Evolutionary conservation across 768 basidiomycete species (phyloP).

Genomic region (Phaffia australis): DNA sequence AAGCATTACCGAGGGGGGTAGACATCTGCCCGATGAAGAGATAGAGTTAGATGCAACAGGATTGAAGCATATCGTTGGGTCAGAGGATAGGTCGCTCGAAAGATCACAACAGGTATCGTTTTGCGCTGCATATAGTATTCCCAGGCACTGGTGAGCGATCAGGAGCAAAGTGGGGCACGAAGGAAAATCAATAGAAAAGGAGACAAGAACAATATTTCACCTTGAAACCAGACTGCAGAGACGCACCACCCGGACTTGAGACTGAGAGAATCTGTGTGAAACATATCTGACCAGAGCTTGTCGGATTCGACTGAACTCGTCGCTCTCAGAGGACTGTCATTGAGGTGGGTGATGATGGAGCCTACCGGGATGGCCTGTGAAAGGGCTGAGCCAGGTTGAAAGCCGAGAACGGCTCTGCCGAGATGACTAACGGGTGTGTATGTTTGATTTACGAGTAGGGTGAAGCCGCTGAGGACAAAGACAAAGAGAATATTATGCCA

Average conservation of each 20-base stretch:
- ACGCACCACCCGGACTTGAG: conserved; percentile 18
- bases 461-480: background rate
- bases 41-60: no score
- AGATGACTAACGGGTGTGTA: background rate
- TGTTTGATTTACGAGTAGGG: background rate
- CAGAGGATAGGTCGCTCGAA: no score
- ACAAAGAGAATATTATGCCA: conserved; percentile 16
- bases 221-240: background rate
- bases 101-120: no score
- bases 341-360: conserved; percentile 17
- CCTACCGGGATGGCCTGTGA: background rate
- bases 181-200: background rate
- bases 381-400: background rate
- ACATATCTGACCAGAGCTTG: conserved; percentile 4
- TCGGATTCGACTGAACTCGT: background rate
- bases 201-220: background rate
- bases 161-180: no score
- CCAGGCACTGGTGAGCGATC: no score
- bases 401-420: conserved; percentile 6
- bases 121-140: no score
- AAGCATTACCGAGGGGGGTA: conserved; percentile 1
- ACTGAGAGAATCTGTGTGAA: background rate
- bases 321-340: conserved; percentile 1
- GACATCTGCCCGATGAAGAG: no score
- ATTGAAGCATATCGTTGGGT: no score